A percentile compares a stretch with the other conserved stretches of the same genome.
Evolutionary conservation across 169 alveolate species (phyloP).

Genomic region (Plasmodium ovale): DNA sequence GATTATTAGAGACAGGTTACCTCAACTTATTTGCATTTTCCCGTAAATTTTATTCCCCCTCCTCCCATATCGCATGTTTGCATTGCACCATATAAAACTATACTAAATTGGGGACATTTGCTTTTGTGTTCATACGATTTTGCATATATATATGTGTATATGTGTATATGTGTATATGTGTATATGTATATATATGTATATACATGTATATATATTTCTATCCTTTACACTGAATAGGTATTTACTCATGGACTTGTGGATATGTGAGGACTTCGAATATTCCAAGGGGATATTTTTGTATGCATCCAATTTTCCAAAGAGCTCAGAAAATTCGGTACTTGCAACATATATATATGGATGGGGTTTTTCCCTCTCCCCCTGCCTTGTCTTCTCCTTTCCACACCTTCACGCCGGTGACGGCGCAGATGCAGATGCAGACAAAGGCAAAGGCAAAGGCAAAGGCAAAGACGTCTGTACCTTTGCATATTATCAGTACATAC

Average conservation of each 20-base stretch:
- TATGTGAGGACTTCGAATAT: conserved; percentile 57
- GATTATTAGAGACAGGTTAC: conserved; percentile 53
- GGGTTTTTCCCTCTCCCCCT: too few relatives aligned
- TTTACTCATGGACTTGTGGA: conserved; percentile 51
- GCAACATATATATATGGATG: not conserved
- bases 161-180: too few relatives aligned
- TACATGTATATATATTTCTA: too few relatives aligned
- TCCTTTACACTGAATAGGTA: not conserved
- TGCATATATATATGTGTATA: too few relatives aligned
- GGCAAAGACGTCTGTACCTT: too few relatives aligned
- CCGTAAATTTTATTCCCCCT: not conserved
- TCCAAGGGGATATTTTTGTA: conserved; percentile 65
- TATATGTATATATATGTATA: too few relatives aligned
- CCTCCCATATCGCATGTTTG: not conserved
- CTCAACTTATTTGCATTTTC: too few relatives aligned
- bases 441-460: too few relatives aligned
- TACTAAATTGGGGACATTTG: not conserved
- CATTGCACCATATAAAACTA: too few relatives aligned
- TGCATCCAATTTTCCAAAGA: conserved; percentile 26
- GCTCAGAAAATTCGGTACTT: conserved; percentile 16
- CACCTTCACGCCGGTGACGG: not conserved
- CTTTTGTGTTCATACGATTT: not conserved
- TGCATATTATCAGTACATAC: too few relatives aligned
- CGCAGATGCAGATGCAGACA: not conserved
- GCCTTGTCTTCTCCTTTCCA: not conserved